These are phyloP conservation scores for Cucumis sativus DNA, from an alignment of 306 rosid species.

Conservation along the genomic window DNA sequence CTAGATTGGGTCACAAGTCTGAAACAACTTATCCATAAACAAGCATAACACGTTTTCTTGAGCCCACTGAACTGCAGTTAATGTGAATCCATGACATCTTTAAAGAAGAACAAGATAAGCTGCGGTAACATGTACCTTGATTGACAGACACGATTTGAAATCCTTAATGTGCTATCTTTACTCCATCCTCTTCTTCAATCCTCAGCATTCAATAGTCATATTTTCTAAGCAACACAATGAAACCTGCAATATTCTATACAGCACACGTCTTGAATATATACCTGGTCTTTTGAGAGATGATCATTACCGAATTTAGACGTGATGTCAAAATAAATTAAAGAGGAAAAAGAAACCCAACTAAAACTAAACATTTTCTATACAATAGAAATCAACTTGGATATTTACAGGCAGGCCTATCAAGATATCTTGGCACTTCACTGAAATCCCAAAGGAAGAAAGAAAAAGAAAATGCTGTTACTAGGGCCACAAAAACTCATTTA, in stretches of 20 bases:
- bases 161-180: neutral
- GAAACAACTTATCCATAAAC: neutral
- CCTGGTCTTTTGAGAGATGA: neutral
- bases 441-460: conserved; percentile 15
- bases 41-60: neutral
- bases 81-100: neutral
- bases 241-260: neutral
- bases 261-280: neutral
- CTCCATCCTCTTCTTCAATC: neutral
- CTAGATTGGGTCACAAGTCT: neutral
- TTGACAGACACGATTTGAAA: neutral
- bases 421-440: conserved; percentile 12
- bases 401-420: conserved; percentile 34
- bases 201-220: neutral
- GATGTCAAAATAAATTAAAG: neutral
- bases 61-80: neutral
- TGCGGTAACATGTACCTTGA: neutral
- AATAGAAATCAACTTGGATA: conserved; percentile 21
- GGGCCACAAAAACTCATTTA: conserved; percentile 12
- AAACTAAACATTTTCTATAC: conserved; percentile 6
- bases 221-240: neutral
- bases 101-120: neutral
- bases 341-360: neutral
- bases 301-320: neutral
- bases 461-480: conserved; percentile 2